phyloP scores from a whole-genome alignment of 2,329 filamentous ascomycete species.

The Aspergillus uvarum region DNA sequence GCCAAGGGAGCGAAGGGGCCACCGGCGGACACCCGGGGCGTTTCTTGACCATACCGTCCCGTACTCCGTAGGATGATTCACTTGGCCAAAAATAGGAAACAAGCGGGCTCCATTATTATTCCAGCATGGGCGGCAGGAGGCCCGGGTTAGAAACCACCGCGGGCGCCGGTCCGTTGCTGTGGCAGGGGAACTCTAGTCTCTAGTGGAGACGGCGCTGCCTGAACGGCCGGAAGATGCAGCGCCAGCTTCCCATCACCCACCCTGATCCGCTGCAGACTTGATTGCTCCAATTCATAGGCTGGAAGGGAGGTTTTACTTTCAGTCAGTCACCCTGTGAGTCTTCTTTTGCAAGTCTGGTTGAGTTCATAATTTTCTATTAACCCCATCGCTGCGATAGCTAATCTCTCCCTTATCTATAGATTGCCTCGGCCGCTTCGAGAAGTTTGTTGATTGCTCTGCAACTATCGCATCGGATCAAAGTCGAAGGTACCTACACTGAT shows the following conservation, averaged over 20 bases:
- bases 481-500: background rate
- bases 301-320: background rate
- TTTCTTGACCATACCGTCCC: background rate
- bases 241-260: constrained; percentile 4
- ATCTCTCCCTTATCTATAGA: constrained; percentile 9
- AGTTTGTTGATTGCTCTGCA: constrained; percentile 34
- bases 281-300: constrained; percentile 1
- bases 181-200: constrained; percentile 26
- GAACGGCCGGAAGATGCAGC: constrained; percentile 10
- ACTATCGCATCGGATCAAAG: constrained; percentile 5
- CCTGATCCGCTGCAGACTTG: background rate
- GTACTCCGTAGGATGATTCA: background rate
- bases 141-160: background rate
- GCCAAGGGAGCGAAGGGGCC: background rate
- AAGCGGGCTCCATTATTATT: background rate
- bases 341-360: background rate
- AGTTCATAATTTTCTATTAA: background rate
- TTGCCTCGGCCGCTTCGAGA: constrained; percentile 26
- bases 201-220: constrained; percentile 30
- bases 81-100: constrained; percentile 5
- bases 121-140: constrained; percentile 16
- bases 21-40: constrained; percentile 5
- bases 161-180: constrained; percentile 31
- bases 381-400: background rate
- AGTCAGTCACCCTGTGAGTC: background rate